A percentile compares a stretch with the other conserved stretches of the same genome.
phyloP scores from a whole-genome alignment of 768 basidiomycete genomes.

The Terana coerulea region DNA sequence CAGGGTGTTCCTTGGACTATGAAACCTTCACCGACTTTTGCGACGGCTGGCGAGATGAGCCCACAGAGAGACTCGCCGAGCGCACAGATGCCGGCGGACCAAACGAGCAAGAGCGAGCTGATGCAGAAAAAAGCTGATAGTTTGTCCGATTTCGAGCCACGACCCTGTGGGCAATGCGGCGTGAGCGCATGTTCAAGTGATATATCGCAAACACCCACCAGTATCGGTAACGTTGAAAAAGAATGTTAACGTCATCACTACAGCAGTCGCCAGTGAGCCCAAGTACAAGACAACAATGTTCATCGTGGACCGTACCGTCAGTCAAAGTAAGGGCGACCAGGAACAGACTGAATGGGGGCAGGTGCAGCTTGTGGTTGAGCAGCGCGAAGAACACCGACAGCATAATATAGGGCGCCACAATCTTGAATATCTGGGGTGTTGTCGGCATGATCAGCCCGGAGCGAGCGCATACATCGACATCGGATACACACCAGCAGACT shows the following conservation, averaged over 20 bases:
- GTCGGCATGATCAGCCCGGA: no score
- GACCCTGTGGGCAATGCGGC: slow-evolving; percentile 43
- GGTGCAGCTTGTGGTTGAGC: slow-evolving; percentile 59
- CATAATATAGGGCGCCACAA: slow-evolving; percentile 75
- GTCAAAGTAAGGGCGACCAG: slow-evolving; percentile 72
- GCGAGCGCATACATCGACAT: background rate
- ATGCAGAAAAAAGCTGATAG: slow-evolving; percentile 88
- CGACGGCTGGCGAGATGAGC: background rate
- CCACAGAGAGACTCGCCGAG: slow-evolving; percentile 70
- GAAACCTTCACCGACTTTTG: no score
- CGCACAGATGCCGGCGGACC: slow-evolving; percentile 74
- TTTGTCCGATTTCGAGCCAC: slow-evolving; percentile 88
- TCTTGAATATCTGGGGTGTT: slow-evolving; percentile 78
- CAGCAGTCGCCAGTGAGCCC: background rate
- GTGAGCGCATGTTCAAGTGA: background rate
- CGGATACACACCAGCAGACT: slow-evolving; percentile 54
- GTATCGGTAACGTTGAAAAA: slow-evolving; percentile 83
- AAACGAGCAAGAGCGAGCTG: slow-evolving; percentile 71
- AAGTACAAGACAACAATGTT: background rate
- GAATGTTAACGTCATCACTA: slow-evolving; percentile 81
- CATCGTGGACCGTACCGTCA: slow-evolving; percentile 45
- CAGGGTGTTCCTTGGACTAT: no score
- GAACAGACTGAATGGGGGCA: slow-evolving; percentile 81
- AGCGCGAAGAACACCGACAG: slow-evolving; percentile 66
- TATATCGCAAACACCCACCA: slow-evolving; percentile 34